A percentile compares a stretch with the other conserved stretches of the same genome.
Conservation (phyloP, 2,329 filamentous ascomycete species). For the Setomelanomma holmii region DNA sequence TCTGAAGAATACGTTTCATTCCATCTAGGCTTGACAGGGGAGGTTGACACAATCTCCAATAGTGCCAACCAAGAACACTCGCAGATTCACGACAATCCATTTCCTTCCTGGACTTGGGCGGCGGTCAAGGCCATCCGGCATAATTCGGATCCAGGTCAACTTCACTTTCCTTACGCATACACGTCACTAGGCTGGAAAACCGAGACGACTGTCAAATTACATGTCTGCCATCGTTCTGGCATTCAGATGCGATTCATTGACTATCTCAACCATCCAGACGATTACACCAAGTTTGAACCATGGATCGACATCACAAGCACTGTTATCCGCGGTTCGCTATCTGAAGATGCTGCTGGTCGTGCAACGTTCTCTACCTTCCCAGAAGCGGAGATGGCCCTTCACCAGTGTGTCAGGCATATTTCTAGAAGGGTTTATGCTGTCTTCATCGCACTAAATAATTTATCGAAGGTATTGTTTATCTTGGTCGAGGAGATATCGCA, state of each 20-base stretch:
- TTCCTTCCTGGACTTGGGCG: conserved; percentile 4
- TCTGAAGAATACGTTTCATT: background rate
- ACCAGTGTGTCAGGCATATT: background rate
- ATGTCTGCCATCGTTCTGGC: background rate
- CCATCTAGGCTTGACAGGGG: background rate
- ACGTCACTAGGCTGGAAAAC: background rate
- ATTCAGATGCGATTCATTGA: background rate
- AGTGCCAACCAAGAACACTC: background rate
- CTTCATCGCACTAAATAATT: too few species aligned
- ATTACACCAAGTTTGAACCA: background rate
- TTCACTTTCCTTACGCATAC: background rate
- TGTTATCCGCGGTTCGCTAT: background rate
- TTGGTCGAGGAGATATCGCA: too few species aligned
- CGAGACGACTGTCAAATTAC: background rate
- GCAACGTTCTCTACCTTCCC: too few species aligned
- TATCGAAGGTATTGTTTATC: too few species aligned
- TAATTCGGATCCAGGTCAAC: background rate
- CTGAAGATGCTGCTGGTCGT: too few species aligned
- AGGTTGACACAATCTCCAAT: background rate
- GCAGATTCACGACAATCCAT: background rate
- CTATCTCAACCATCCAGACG: background rate
- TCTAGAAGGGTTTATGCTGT: background rate
- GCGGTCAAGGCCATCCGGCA: background rate
- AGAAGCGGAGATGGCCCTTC: background rate
- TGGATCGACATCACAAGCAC: background rate